Evolutionary conservation across 2,329 filamentous ascomycete genomes (phyloP).

Genomic region (Acrocalymma vagum): DNA sequence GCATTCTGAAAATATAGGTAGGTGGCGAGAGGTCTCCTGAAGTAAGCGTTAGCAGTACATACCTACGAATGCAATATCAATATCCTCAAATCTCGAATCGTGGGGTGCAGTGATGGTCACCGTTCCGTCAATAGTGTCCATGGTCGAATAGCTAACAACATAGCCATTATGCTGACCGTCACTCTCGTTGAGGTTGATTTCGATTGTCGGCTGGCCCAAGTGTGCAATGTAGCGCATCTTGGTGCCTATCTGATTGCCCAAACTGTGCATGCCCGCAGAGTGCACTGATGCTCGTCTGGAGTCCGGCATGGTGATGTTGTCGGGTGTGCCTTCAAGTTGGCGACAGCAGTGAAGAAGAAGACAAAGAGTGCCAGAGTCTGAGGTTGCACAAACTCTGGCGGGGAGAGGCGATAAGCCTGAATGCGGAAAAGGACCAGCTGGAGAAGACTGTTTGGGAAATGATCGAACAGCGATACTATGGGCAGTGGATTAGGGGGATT

Average conservation of each 20-base stretch:
- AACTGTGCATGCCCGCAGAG: constrained; percentile 36
- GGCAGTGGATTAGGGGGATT: constrained; percentile 1
- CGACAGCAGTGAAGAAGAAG: constrained; percentile 16
- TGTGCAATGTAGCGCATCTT: constrained; percentile 43
- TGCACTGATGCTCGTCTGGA: constrained; percentile 28
- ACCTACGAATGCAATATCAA: constrained; percentile 68
- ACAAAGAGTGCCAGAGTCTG: constrained; percentile 7
- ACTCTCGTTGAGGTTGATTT: constrained; percentile 50
- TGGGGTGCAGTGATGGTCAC: constrained; percentile 59
- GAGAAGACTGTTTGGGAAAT: constrained; percentile 1
- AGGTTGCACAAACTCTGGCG: constrained; percentile 11
- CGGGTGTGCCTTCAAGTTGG: constrained; percentile 18
- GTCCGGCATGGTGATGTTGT: constrained; percentile 27
- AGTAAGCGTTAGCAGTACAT: constrained; percentile 23
- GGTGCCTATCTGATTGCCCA: constrained; percentile 42
- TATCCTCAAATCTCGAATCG: constrained; percentile 65
- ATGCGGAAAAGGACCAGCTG: constrained; percentile 29
- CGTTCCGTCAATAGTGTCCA: constrained; percentile 65
- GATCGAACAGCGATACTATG: constrained; percentile 2
- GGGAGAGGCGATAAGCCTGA: constrained; percentile 21
- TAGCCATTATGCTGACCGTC: constrained; percentile 38
- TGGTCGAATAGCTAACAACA: constrained; percentile 62
- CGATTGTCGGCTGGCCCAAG: constrained; percentile 50
- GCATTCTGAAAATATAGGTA: background rate
- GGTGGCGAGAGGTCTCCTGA: background rate